Evolutionary conservation across 192 early-diverging fungal genomes (phyloP), one percentile per base, ranked within the genome.

Genomic region (Coemansia sp.): DNA sequence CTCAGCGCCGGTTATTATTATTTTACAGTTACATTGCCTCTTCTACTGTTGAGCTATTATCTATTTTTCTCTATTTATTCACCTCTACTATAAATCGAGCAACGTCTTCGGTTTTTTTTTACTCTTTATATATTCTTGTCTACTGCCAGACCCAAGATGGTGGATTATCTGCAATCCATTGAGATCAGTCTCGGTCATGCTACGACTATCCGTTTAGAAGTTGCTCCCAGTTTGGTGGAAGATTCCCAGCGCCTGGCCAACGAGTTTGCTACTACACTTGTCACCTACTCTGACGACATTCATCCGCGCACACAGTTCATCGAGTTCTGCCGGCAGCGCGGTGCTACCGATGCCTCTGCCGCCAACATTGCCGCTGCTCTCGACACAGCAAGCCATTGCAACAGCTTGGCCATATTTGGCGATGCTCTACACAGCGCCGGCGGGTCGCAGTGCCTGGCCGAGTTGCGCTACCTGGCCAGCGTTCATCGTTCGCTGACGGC

Each of bases 361-460:
- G 53, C 30, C 53, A 22, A 4, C 29, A 16, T 56, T 7, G 53
- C 29, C 24, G 15, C 53, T 12, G 30, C 53, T 8, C 53, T 56
- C 29, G 53, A 56, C 20, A 59, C 3, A 9, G 16, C 18, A 30
- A 59, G 35, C 58, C 45, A n/a, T 9, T n/a, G 39, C n/a, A 59
- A 59, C 58, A 39, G 6, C 8, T 86, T 94, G 69, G 92, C 91
- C 61, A 86, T 96, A 58, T 97, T 97, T 86, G 93, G 92, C 47
- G 95, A 94, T 59, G 91, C 94, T 66, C 89, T 93, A 32, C 93
- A 91, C 61, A 89, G 90, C 50, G 87, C 89, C 10, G 58, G 61
- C 32, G 66, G 63, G 10, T 30, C 49, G 1, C 60, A 59, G 37
- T 94, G 92, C 84, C 89, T 97, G 79, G 86, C 88, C 63, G 91